Base-by-base conservation (phyloP, 2,329 filamentous ascomycete genomes). In the Thelonectria discophora region DNA sequence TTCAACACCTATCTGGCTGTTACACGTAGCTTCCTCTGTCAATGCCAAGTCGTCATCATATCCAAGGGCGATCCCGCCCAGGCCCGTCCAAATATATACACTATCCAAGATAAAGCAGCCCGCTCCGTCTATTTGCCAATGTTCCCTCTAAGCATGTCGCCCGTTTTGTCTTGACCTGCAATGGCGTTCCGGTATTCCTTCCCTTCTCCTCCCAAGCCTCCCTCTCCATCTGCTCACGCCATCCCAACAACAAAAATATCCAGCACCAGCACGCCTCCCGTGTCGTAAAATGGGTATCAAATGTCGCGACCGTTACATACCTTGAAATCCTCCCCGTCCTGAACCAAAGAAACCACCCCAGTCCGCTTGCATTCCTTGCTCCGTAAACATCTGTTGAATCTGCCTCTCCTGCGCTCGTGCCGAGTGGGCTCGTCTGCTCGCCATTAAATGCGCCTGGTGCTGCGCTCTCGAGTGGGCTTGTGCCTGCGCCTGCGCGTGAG, bases 301-400 rank as follows among this genome's bases (percentile, higher is more conserved):
- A 73, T 72, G 69, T 69, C 67, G 67, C 62, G 66, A 68, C 72
- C 74, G 61, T 69, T 78, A 80, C 75, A 80, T 78, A 62, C 77
- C 77, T 70, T 79, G 78, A 70, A 80, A 80, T 68, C 76, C 75
- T 65, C 78, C 77, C 67, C 78, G 70, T 62, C 78, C 78, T 58
- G 77, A 77, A 52, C 79, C 79, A 70, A 82, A 81, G 66, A 82
- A 79, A 68, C 79, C 77, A 52, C 78, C 78, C 78, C 80, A 83
- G 60, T 82, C 79, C 32, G 78, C 75, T 63, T 78, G 76, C 73
- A 81, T 81, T 60, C 75, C 78, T 63, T 81, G 77, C 58, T 80
- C 77, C 55, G 79, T 79, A 73, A 85, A 79, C 73, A 85, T 81
- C 39, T 83, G 81, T 56, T 84, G 81, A 65, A 84, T 81, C 39